Base-by-base conservation (phyloP, 73 alveolate species). In the Paramecium caudatum region DNA sequence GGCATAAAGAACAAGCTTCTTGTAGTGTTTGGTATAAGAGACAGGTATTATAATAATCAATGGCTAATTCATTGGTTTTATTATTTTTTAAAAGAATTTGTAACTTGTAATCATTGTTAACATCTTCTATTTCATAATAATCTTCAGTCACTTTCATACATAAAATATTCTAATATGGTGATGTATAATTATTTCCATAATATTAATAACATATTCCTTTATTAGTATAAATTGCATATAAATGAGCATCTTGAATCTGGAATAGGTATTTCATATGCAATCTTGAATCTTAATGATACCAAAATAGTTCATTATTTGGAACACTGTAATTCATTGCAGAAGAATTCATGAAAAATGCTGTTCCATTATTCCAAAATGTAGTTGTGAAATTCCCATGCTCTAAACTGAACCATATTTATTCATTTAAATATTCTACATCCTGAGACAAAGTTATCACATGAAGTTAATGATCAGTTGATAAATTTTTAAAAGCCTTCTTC, bases 311-410 rank as follows among this genome's bases (percentile, higher is more conserved):
- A 27, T 55, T 55, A 55, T 37, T 55, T 5, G 80, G 80, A 12
- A 55, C 80, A 0, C 46, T 55, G 12, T 55, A 55, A 55, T 55
- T 55, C 23, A 55, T 27, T 0, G 23, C 12, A 7, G 23, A 43
- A 4, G 41, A 55, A 55, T 55, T 55, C 80, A 55, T 55, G 30
- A 55, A 55, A 0, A 55, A 37, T 5, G 80, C 80, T 4, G 80
- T 55, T 55, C 80, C 80, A 55, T 55, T 55, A 55, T 55, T 55
- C 80, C 80, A 55, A 55, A 27, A 55, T 8, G 23, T 27, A 27
- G 80, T 55, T 55, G 80, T 27, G 30, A 55, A 55, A 27, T 27
- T 21, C 23, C 43, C 46, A 55, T 55, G 8, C 12, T 55, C n/a
- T 27, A 43, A 27, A 21, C 80, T 55, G 30, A 55, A 55, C 80